Percentiles rank a stretch among this genome's conserved stretches.
Evolutionary conservation across 202 grass and related monocot genomes (phyloP).

Genomic region (Zizania palustris): DNA sequence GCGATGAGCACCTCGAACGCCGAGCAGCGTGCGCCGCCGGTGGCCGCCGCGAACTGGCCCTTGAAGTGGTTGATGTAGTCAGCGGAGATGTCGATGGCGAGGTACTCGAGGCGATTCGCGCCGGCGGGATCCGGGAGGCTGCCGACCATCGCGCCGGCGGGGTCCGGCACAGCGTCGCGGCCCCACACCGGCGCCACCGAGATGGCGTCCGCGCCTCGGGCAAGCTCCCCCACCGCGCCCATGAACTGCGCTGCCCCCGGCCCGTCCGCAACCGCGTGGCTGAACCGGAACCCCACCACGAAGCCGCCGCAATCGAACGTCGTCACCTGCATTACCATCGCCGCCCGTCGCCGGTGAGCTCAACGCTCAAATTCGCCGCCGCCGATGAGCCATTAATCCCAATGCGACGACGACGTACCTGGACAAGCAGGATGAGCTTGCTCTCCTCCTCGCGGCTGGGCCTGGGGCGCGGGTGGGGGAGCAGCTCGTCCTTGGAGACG

Average conservation of each 20-base stretch:
- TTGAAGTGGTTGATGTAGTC: slow-evolving; percentile 93
- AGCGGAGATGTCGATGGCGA: slow-evolving; percentile 80
- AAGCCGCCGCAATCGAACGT: slow-evolving; percentile 83
- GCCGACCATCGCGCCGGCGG: slow-evolving; percentile 36
- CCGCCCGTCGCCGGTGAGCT: neutral
- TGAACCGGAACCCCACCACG: slow-evolving; percentile 85
- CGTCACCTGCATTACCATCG: slow-evolving; percentile 50
- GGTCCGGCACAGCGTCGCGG: slow-evolving; percentile 67
- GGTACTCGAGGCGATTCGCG: slow-evolving; percentile 63
- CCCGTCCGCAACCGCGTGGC: slow-evolving; percentile 80
- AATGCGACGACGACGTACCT: slow-evolving; percentile 42
- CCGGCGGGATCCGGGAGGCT: slow-evolving; percentile 51
- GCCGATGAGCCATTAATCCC: neutral
- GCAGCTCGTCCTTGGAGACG: slow-evolving; percentile 71
- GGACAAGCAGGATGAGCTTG: slow-evolving; percentile 71
- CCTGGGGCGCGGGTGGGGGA: slow-evolving; percentile 55
- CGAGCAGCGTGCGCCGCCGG: slow-evolving; percentile 64
- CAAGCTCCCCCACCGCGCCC: slow-evolving; percentile 68
- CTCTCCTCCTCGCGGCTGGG: slow-evolving; percentile 46
- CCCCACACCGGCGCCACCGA: slow-evolving; percentile 50
- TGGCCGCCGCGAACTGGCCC: slow-evolving; percentile 57
- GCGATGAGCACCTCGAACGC: slow-evolving; percentile 88
- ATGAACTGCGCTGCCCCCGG: slow-evolving; percentile 79
- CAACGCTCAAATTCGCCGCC: neutral
- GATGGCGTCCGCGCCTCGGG: slow-evolving; percentile 45